These are phyloP conservation scores for Lactuca saligna DNA, from an alignment of 129 eudicot species.

Conservation along the genomic window DNA sequence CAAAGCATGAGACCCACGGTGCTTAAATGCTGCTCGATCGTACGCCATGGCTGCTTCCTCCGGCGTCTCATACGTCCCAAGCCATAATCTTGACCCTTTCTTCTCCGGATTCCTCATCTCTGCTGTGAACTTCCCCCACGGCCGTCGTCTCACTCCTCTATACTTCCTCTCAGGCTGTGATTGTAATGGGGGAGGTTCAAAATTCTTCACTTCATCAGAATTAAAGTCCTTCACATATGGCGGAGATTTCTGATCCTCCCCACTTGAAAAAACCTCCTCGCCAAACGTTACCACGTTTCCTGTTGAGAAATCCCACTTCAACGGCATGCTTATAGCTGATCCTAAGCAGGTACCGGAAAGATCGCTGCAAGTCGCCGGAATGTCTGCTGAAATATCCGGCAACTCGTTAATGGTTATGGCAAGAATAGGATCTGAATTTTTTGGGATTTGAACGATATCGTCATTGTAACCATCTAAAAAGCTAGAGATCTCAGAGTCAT, in stretches of 20 bases:
- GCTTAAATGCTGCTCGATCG: slow-evolving; percentile 27
- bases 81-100: slow-evolving; percentile 26
- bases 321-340: neutral
- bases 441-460: neutral
- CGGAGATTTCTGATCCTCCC: neutral
- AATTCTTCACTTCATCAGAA: neutral
- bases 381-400: neutral
- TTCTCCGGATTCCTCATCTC: too few species aligned
- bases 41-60: slow-evolving; percentile 30
- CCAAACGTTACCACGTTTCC: neutral
- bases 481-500: slow-evolving; percentile 14
- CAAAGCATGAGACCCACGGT: slow-evolving; percentile 28
- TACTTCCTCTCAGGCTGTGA: neutral
- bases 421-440: neutral
- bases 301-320: slow-evolving; percentile 1
- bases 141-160: slow-evolving; percentile 27
- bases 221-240: neutral
- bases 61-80: slow-evolving; percentile 22
- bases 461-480: neutral
- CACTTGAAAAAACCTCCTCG: neutral
- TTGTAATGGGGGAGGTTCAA: neutral
- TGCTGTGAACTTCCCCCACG: too few species aligned
- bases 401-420: neutral
- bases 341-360: neutral
- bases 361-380: neutral